These are phyloP conservation scores for Pinus taeda DNA, from an alignment of 75 land plant species.

Conservation along the genomic window DNA sequence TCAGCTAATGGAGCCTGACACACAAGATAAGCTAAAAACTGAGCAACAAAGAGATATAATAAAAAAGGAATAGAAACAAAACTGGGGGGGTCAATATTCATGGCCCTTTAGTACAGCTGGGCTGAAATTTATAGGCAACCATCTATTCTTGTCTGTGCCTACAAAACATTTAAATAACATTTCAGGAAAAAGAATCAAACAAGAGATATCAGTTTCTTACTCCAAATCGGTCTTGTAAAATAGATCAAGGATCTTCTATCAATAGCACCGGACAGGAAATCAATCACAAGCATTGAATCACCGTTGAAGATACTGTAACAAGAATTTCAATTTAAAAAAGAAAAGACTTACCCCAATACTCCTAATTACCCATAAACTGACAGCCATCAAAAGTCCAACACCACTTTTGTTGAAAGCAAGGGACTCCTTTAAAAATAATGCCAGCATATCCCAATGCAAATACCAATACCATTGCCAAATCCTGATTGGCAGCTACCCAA, in stretches of 20 bases:
- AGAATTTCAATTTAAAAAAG: background rate
- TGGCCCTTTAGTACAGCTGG: background rate
- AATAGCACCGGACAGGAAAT: background rate
- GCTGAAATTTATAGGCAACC: background rate
- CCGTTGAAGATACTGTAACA: background rate
- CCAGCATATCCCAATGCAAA: constrained; percentile 90
- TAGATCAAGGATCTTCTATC: background rate
- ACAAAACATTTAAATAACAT: background rate
- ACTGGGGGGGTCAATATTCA: background rate
- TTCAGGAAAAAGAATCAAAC: background rate
- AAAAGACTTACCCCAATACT: constrained; percentile 79
- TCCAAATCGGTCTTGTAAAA: background rate
- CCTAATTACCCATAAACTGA: constrained; percentile 87
- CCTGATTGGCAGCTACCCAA: constrained; percentile 99
- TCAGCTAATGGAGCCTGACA: constrained; percentile 82
- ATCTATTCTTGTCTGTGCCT: background rate
- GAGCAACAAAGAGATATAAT: background rate
- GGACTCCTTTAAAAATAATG: constrained; percentile 90
- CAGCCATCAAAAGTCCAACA: constrained; percentile 96
- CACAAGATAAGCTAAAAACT: background rate
- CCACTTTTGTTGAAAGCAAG: constrained; percentile 98
- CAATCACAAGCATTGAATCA: background rate
- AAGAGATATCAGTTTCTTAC: background rate
- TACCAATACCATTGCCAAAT: constrained; percentile 81
- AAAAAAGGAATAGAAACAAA: background rate